Evolutionary conservation across 148 eudicot genomes (phyloP), one percentile per base, ranked within the genome.

Genomic region (Arctostaphylos glauca): DNA sequence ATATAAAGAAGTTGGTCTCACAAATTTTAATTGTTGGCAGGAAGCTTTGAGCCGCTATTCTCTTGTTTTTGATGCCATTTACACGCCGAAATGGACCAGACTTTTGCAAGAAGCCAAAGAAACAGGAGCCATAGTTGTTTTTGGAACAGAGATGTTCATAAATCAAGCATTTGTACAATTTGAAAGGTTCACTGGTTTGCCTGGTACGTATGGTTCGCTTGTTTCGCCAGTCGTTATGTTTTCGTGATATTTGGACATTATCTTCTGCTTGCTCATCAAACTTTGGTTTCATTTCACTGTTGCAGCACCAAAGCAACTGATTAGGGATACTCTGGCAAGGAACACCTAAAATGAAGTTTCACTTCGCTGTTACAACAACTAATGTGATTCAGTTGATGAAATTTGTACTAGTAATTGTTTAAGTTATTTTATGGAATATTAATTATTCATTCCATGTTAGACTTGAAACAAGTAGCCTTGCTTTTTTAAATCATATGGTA

Each of bases 121-220:
- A 83, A 55, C 82, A 49, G 97, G 97, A 70, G 91, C 89, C 25
- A 82, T 79, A 54, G 84, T 88, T 59, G 94, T 92, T 48, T 82
- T 89, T 41, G 98, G 98, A 58, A 84, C 91, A 78, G 97, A 95
- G 80, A 95, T 95, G 98, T 91, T 95, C 71, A 89, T 92, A 31
- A 93, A 94, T 25, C 98, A 95, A 82, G 98, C 93, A 41, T 92
- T 87, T 83, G 93, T 90, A 83, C 98, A 95, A 84, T 95, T 89
- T 83, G 93, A 93, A 79, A 89, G 91, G 83, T 95, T 93, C 83
- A 95, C 98, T 47, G 94, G 97, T n/a, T 83, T 91, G 88, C 94
- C 91, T 78, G 98, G 98, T 95, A 86, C 97, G 98, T 95, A 86
- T 25, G 77, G 18, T 56, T 23, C 31, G 7, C 5, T 12, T 5